Evolutionary conservation across 192 early-diverging fungal species (phyloP).

Genomic region (Umbelopsis vinacea): DNA sequence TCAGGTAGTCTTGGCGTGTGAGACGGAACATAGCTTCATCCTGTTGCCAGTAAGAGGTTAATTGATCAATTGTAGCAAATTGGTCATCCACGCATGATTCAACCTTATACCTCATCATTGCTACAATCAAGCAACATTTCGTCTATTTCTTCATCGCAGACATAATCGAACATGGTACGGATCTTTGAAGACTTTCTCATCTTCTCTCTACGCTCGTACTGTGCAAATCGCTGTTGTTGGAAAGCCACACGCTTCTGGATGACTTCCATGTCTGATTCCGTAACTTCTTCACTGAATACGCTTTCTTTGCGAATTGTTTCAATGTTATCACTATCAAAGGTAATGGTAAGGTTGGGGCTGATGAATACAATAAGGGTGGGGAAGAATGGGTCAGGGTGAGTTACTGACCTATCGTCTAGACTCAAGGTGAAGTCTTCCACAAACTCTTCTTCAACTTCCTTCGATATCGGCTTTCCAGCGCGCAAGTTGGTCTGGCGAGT

Average conservation of each 20-base stretch:
- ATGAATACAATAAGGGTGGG: too few relatives aligned
- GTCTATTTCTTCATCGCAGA: constrained; percentile 85
- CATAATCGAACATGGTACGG: constrained; percentile 74
- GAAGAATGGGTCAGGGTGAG: not conserved
- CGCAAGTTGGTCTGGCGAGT: not conserved
- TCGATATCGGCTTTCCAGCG: not conserved
- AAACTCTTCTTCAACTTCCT: not conserved
- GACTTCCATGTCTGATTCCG: constrained; percentile 86
- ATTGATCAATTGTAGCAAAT: not conserved
- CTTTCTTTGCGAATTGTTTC: constrained; percentile 82
- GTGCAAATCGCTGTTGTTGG: constrained; percentile 89
- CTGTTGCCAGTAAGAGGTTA: constrained; percentile 31
- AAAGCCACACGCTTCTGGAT: constrained; percentile 90
- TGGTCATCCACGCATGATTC: not conserved
- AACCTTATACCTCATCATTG: constrained; percentile 71
- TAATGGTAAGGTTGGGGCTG: too few relatives aligned
- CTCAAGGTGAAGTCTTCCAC: constrained; percentile 17
- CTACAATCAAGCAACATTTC: constrained; percentile 78
- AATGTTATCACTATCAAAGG: constrained; percentile 63
- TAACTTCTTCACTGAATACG: constrained; percentile 90
- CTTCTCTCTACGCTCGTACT: constrained; percentile 83
- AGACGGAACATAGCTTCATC: constrained; percentile 90
- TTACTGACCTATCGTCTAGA: not conserved
- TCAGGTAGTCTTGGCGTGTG: constrained; percentile 74
- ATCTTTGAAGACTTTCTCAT: constrained; percentile 81